These are phyloP conservation scores for Musa acuminata DNA, from an alignment of 176 grass and related monocot species.

Conservation along the genomic window DNA sequence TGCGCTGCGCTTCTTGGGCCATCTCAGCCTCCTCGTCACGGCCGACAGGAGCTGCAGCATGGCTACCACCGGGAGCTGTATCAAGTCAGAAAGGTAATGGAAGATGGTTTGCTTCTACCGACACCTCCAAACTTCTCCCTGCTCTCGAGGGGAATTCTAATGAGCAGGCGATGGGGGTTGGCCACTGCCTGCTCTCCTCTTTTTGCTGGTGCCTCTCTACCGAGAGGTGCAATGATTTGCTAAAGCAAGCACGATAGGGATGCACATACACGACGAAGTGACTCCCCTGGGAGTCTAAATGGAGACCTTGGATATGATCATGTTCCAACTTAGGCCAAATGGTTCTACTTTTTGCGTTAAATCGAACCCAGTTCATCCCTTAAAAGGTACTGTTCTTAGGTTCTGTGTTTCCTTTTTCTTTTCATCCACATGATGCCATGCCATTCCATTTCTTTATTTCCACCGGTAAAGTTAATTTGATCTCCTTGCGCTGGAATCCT, in stretches of 20 bases:
- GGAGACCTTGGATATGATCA: neutral
- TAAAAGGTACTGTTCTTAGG: too few relatives aligned
- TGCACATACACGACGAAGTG: neutral
- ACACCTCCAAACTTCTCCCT: too few relatives aligned
- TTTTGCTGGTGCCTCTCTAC: neutral
- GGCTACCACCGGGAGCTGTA: neutral
- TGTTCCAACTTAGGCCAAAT: neutral
- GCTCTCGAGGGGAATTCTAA: neutral
- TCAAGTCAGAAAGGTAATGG: neutral
- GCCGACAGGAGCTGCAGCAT: neutral
- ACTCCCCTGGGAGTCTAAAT: neutral
- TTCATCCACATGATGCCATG: neutral
- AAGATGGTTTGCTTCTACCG: neutral
- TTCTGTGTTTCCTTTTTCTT: too few relatives aligned
- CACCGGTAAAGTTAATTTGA: too few relatives aligned
- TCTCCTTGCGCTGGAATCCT: too few relatives aligned
- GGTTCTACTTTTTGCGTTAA: neutral
- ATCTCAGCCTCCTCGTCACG: slow-evolving; percentile 5
- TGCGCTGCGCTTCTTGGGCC: neutral
- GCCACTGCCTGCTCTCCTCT: neutral
- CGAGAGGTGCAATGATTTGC: neutral
- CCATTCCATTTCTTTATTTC: too few relatives aligned
- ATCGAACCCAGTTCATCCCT: too few relatives aligned
- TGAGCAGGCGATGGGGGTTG: neutral
- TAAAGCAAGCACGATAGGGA: neutral